A percentile compares a stretch with the other conserved stretches of the same genome.
phyloP scores from a whole-genome alignment of 768 basidiomycete species.

The Pisolithus tinctorius region DNA sequence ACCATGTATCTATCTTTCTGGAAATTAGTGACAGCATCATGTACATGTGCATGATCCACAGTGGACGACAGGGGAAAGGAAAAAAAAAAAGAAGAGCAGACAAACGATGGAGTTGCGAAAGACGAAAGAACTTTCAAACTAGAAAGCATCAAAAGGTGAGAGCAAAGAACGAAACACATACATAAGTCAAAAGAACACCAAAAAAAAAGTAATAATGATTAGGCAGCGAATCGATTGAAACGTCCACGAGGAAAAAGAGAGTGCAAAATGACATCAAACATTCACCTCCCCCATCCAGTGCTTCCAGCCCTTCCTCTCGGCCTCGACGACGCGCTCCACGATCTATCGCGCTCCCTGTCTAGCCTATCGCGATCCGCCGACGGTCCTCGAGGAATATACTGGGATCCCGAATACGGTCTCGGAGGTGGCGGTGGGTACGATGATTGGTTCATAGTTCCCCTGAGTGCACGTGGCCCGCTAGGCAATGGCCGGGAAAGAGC shows the following conservation, averaged over 20 bases:
- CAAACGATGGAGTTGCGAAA: not conserved
- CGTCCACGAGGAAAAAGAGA: not conserved
- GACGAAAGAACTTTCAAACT: not conserved
- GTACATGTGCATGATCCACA: not conserved
- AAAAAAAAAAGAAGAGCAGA: not conserved
- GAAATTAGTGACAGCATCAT: not conserved
- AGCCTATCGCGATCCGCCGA: constrained; percentile 44
- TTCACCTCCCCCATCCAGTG: constrained; percentile 30
- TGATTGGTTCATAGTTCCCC: constrained; percentile 20
- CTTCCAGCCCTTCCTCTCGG: constrained; percentile 30
- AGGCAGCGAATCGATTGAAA: constrained; percentile 6
- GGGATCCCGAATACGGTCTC: constrained; percentile 22
- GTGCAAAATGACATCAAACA: not conserved
- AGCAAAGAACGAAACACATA: constrained; percentile 3
- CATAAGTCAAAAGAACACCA: not conserved
- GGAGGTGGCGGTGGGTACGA: constrained; percentile 12
- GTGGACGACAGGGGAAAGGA: not conserved
- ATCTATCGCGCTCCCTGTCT: constrained; percentile 41
- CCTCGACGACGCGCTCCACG: constrained; percentile 21
- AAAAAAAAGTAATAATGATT: constrained; percentile 30
- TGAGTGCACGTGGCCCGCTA: constrained; percentile 35
- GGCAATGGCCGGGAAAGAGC: constrained; percentile 29
- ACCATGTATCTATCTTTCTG: not conserved
- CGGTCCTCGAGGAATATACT: constrained; percentile 42
- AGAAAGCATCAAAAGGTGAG: constrained; percentile 1